Percentiles rank a stretch among this genome's conserved stretches.
Evolutionary conservation across 305 asterid genomes (phyloP).

Genomic region (Fraxinus angustifolia): DNA sequence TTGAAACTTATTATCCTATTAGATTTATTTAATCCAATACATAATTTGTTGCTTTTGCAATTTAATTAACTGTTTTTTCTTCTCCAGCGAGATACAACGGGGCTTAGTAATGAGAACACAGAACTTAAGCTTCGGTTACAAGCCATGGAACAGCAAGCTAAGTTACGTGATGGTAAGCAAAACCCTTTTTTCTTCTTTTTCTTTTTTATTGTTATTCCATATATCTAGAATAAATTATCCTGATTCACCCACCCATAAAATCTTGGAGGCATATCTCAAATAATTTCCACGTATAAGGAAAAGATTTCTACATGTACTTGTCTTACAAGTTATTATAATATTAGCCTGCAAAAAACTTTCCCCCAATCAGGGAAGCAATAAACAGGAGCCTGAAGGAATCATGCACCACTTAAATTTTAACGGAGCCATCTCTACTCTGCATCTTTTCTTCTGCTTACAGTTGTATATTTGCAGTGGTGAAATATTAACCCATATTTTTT

Average conservation of each 20-base stretch:
- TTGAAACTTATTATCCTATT: background rate
- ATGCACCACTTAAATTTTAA: background rate
- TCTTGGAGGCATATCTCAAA: background rate
- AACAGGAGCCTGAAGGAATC: background rate
- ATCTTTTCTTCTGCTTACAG: background rate
- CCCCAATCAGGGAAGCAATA: background rate
- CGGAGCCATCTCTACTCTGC: background rate
- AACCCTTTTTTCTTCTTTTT: background rate
- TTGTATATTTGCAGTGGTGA: background rate
- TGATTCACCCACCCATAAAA: background rate
- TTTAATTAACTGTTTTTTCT: background rate
- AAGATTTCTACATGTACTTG: background rate
- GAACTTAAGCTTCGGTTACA: conserved; percentile 88
- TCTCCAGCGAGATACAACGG: conserved; percentile 77
- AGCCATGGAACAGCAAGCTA: conserved; percentile 97
- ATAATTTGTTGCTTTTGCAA: background rate
- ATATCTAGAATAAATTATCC: background rate
- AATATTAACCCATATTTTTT: background rate
- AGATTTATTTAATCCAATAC: background rate
- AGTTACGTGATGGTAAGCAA: conserved; percentile 75
- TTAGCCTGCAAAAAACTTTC: background rate
- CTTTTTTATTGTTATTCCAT: background rate
- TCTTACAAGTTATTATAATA: background rate
- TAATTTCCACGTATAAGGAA: background rate
- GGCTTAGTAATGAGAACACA: conserved; percentile 69